Conservation (phyloP, 2,329 filamentous ascomycete genomes). For the Ophiocordyceps australis region DNA sequence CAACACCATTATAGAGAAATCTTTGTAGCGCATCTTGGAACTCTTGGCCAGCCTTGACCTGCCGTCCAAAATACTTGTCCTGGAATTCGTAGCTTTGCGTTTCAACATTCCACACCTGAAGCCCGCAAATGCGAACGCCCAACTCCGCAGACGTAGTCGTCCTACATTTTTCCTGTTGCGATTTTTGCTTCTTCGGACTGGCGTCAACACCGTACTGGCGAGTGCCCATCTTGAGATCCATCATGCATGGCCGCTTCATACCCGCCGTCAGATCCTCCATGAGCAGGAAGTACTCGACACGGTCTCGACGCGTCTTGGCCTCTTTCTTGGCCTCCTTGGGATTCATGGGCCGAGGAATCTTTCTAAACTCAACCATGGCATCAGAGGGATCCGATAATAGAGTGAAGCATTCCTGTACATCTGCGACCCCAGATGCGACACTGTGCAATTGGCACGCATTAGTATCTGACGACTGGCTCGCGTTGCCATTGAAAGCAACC, state of each 20-base stretch:
- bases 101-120: conserved; percentile 87
- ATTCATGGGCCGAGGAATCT: conserved; percentile 45
- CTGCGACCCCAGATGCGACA: not conserved
- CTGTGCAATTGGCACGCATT: too few relatives aligned
- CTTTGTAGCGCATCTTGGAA: conserved; percentile 78
- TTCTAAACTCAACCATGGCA: conserved; percentile 14
- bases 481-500: not conserved
- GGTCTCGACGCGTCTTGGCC: conserved; percentile 44
- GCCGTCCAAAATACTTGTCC: conserved; percentile 92
- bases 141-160: conserved; percentile 81
- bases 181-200: conserved; percentile 77
- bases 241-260: conserved; percentile 91
- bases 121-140: conserved; percentile 82
- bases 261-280: conserved; percentile 90
- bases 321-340: conserved; percentile 39
- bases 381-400: conserved; percentile 11
- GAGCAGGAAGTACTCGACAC: conserved; percentile 83
- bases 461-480: too few relatives aligned
- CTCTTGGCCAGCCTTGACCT: conserved; percentile 70
- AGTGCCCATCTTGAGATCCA: conserved; percentile 97
- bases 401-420: not conserved
- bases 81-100: conserved; percentile 81
- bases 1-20: conserved; percentile 81
- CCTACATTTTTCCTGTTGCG: conserved; percentile 83
- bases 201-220: conserved; percentile 92